Percentiles rank a stretch among this genome's conserved stretches.
Evolutionary conservation across 495 filamentous ascomycete genomes (phyloP).

Genomic region (Aspergillus nidulans): DNA sequence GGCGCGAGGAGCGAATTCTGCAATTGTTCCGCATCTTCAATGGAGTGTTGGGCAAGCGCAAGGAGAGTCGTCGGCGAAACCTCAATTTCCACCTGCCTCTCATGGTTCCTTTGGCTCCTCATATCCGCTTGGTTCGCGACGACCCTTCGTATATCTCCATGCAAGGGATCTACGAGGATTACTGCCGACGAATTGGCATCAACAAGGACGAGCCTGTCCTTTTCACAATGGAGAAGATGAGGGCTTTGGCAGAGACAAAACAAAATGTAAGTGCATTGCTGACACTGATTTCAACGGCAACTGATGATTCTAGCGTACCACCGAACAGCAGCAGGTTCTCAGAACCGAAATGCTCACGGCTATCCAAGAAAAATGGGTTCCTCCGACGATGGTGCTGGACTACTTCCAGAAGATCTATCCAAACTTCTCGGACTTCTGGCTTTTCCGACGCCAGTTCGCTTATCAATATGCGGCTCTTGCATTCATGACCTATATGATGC

Average conservation of each 20-base stretch:
- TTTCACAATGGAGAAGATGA: constrained; percentile 90
- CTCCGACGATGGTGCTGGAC: constrained; percentile 70
- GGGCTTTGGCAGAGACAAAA: constrained; percentile 66
- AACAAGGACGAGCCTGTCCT: constrained; percentile 93
- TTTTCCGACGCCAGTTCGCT: constrained; percentile 92
- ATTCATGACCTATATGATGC: constrained; percentile 98
- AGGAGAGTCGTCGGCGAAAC: constrained; percentile 90
- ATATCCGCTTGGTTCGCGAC: constrained; percentile 90
- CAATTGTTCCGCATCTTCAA: constrained; percentile 99
- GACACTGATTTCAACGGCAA: constrained; percentile 7
- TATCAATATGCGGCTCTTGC: constrained; percentile 95
- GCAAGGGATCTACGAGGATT: constrained; percentile 91
- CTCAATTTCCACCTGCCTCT: constrained; percentile 92
- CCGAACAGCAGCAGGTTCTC: constrained; percentile 64
- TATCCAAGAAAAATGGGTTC: constrained; percentile 88
- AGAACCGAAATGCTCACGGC: constrained; percentile 82
- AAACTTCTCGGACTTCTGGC: constrained; percentile 90
- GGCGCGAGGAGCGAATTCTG: constrained; percentile 89
- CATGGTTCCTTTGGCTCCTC: constrained; percentile 90
- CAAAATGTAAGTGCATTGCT: constrained; percentile 42
- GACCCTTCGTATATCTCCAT: constrained; percentile 91
- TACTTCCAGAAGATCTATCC: constrained; percentile 90
- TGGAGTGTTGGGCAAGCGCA: constrained; percentile 78
- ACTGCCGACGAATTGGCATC: constrained; percentile 78
- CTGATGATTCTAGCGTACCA: constrained; percentile 45